Evolutionary conservation across 129 eudicot genomes (phyloP), one percentile per base, ranked within the genome.

Genomic region (Flaveria linearis): DNA sequence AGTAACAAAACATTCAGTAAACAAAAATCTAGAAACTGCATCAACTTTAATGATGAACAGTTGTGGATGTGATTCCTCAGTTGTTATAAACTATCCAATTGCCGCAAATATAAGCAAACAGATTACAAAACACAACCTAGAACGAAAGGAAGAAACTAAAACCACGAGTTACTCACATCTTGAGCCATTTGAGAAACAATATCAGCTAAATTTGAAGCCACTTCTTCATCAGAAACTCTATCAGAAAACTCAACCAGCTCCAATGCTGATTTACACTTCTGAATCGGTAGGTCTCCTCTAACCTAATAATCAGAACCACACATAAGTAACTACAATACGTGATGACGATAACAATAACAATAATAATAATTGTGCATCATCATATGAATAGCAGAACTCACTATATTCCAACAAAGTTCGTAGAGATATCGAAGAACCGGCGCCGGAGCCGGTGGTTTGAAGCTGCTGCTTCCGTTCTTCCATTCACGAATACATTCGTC

Each of bases 141-240:
- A 23, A 69, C 17, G 22, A 30, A 63, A 63, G 11, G 15, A 51
- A 61, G 14, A 36, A 73, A 20, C 22, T 36, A 13, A 60, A 61
- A 2, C 60, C n/a, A 20, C 22, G 22, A 63, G 55, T 1, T 5
- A 84, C 97, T 95, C 81, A 95, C 99, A 51, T 91, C 99, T 71
- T 86, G 97, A 68, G 99, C 99, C 92, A 91, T 87, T 82, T 95
- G 99, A 17, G 96, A 68, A 15, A 95, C 84, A 80, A 95, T 80
- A 87, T 95, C 99, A 3, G 99, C 96, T 26, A 95, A 87, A 85
- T 73, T 64, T 2, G 99, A 95, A 10, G 92, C 84, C 13, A 85
- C 58, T 3, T 91, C 96, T 23, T 82, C 94, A 49, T 84, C 86
- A 2, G 87, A 81, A 46, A 68, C 85, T 42, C 68, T 69, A 49